Evolutionary conservation across 2,329 filamentous ascomycete genomes (phyloP), one percentile per base, ranked within the genome.

Genomic region (Bipolaris oryzae): DNA sequence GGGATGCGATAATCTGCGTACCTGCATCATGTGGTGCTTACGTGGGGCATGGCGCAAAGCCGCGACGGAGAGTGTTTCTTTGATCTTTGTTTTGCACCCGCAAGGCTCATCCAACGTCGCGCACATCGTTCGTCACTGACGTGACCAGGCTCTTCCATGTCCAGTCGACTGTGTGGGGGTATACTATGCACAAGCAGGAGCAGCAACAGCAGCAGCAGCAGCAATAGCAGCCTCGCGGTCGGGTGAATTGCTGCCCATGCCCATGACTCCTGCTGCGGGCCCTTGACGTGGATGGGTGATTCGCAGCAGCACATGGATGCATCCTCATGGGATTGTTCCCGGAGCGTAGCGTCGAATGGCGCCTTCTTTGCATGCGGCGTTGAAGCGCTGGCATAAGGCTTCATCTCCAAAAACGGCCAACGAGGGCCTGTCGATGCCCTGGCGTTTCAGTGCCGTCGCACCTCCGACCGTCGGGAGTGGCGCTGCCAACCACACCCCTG

Each of bases 321-420:
- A 50, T 21, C 57, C 44, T 59, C 45, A 51, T 55, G 55, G 49
- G 58, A 64, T 66, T 60, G 58, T 41, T 57, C 66, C 52, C 69
- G 68, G 69, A 50, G 66, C 63, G 71, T 64, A 55, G 69, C 67
- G 62, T 66, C 59, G 60, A 65, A 49, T 54, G 60, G 58, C 55
- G 56, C 57, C 51, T 48, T 61, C 37, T 51, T 55, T 37, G 49
- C 50, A 57, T 60, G 65, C 64, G 68, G 62, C 56, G 56, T 50
- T 69, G 66, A 70, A 68, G 71, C 71, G 70, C 70, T 63, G 51
- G 62, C 58, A 48, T 37, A 44, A 38, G 55, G 34, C 42, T 38
- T 59, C 61, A 55, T 67, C 50, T 61, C 23, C 52, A 41, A 39
- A 39, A 45, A 16, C 52, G 55, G 63, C 71, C 63, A 73, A 46